These are phyloP conservation scores for Apiospora arundinis DNA, from an alignment of 2,329 filamentous ascomycete species.

Conservation along the genomic window DNA sequence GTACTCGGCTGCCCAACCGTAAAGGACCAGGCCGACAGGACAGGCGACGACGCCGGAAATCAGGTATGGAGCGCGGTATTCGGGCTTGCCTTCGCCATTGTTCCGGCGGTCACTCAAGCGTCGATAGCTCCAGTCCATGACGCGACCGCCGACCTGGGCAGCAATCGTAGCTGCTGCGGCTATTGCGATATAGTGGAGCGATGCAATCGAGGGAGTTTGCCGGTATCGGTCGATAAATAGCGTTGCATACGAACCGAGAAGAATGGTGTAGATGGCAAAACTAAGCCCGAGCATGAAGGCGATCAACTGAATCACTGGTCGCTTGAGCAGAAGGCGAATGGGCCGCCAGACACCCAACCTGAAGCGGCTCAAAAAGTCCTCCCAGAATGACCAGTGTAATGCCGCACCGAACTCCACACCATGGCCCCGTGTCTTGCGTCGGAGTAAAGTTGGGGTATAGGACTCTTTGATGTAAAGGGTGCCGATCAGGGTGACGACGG, in stretches of 20 bases:
- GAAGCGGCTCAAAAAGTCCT: conserved; percentile 37
- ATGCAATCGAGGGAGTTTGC: conserved; percentile 59
- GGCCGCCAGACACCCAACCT: conserved; percentile 57
- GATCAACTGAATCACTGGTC: conserved; percentile 65
- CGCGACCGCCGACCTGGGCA: conserved; percentile 51
- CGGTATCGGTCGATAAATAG: conserved; percentile 64
- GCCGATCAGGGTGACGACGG: conserved; percentile 41
- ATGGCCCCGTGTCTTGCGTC: conserved; percentile 37
- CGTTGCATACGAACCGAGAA: conserved; percentile 65
- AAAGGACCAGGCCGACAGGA: too few species aligned
- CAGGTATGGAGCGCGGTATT: too few species aligned
- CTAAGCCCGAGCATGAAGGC: conserved; percentile 62
- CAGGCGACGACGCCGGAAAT: too few species aligned
- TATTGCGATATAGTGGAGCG: conserved; percentile 69
- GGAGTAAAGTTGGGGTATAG: conserved; percentile 44
- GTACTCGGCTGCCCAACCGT: too few species aligned
- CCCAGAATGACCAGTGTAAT: too few species aligned
- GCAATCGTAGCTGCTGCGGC: conserved; percentile 67
- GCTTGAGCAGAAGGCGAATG: conserved; percentile 60
- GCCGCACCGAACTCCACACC: too few species aligned
- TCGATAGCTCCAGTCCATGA: conserved; percentile 48
- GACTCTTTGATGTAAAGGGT: conserved; percentile 46
- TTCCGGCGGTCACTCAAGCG: too few species aligned
- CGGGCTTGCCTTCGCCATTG: too few species aligned
- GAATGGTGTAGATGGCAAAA: conserved; percentile 69